phyloP scores from a whole-genome alignment of 2,329 filamentous ascomycete species.

The Monilinia polystroma region DNA sequence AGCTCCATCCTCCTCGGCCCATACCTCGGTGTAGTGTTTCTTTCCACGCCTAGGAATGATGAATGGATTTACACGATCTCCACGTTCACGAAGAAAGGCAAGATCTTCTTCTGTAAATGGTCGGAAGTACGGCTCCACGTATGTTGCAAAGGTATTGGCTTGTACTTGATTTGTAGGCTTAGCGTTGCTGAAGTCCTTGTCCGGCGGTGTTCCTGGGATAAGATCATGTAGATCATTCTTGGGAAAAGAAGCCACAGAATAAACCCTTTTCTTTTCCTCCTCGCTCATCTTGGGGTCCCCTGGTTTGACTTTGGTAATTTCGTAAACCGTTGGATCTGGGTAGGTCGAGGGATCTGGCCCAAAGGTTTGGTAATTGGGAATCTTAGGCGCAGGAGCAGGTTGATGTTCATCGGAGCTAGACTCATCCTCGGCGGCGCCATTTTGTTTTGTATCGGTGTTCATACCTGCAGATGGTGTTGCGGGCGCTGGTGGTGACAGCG shows the following conservation, averaged over 20 bases:
- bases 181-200: conserved; percentile 91
- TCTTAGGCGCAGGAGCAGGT: conserved; percentile 57
- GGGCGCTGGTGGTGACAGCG: conserved; percentile 57
- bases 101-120: conserved; percentile 90
- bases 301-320: conserved; percentile 70
- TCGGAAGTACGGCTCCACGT: conserved; percentile 88
- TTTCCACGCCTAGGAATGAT: conserved; percentile 82
- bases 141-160: conserved; percentile 88
- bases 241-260: conserved; percentile 82
- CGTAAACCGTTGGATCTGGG: conserved; percentile 87
- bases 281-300: conserved; percentile 66
- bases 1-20: conserved; percentile 88
- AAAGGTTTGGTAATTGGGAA: conserved; percentile 75
- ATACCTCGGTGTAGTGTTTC: conserved; percentile 83
- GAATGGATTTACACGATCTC: conserved; percentile 81
- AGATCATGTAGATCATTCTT: conserved; percentile 76
- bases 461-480: conserved; percentile 47
- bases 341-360: conserved; percentile 91
- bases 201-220: conserved; percentile 84
- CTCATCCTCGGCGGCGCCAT: conserved; percentile 47
- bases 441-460: conserved; percentile 57
- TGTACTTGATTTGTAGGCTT: conserved; percentile 94
- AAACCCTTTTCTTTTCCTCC: conserved; percentile 84
- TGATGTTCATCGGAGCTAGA: conserved; percentile 57
- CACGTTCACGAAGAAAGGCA: conserved; percentile 85